Evolutionary conservation across 176 grass and related monocot genomes (phyloP).

Genomic region (Triticum dicoccoides): DNA sequence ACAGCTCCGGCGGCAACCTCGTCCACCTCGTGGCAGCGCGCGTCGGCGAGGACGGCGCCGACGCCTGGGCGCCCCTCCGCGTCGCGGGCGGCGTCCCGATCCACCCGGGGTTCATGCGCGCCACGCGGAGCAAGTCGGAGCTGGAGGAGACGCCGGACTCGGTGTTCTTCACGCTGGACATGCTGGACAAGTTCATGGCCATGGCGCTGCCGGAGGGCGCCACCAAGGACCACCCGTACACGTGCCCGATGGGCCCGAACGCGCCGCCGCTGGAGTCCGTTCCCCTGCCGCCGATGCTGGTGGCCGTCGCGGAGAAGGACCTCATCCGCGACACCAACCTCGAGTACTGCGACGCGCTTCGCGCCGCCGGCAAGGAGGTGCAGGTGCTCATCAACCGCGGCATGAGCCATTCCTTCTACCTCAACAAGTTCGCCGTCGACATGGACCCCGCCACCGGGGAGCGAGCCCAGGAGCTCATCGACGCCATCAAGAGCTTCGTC

Average conservation of each 20-base stretch:
- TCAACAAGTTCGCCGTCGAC: conserved; percentile 88
- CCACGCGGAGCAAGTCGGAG: conserved; percentile 74
- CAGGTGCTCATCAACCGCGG: conserved; percentile 60
- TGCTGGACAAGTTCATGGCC: conserved; percentile 74
- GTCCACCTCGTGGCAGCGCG: conserved; percentile 53
- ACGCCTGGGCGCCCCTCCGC: conserved; percentile 47
- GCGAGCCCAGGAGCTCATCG: conserved; percentile 59
- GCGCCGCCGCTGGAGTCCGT: conserved; percentile 61
- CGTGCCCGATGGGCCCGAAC: conserved; percentile 67
- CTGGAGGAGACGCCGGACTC: conserved; percentile 42
- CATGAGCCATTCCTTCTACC: conserved; percentile 90
- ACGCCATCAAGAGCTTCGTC: conserved; percentile 63
- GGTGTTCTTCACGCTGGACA: conserved; percentile 86
- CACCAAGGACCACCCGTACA: conserved; percentile 80
- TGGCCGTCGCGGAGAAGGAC: conserved; percentile 70
- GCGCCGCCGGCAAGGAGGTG: conserved; percentile 64
- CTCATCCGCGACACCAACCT: conserved; percentile 74
- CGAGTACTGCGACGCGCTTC: conserved; percentile 73
- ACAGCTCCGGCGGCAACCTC: conserved; percentile 89
- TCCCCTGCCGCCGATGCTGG: conserved; percentile 58
- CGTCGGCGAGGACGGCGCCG: conserved; percentile 5
- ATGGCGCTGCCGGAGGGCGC: conserved; percentile 59
- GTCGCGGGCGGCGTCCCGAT: conserved; percentile 68
- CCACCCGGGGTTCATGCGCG: conserved; percentile 77
- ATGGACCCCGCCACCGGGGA: conserved; percentile 61